These are phyloP conservation scores for Truncatella angustata DNA, from an alignment of 2,329 filamentous ascomycete species.

Conservation along the genomic window DNA sequence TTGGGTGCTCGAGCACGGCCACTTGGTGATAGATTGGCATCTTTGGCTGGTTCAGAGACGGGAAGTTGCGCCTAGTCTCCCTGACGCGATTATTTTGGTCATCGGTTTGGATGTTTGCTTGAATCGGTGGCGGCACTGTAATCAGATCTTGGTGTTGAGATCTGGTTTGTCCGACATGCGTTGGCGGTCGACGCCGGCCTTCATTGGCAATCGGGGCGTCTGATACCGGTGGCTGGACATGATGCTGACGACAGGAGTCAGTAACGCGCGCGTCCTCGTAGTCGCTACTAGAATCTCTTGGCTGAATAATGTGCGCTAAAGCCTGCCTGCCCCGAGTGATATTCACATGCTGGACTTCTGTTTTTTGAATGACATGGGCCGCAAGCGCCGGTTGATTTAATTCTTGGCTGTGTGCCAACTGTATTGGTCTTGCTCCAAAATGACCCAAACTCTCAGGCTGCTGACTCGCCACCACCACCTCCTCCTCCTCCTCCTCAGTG, in stretches of 20 bases:
- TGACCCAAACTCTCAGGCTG: slow-evolving; percentile 18
- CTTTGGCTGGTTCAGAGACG: background rate
- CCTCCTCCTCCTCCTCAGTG: slow-evolving; percentile 16
- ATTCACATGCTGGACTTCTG: background rate
- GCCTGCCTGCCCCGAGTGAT: slow-evolving; percentile 3
- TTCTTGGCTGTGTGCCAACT: background rate
- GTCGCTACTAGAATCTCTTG: slow-evolving; percentile 11
- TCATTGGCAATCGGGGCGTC: slow-evolving; percentile 7
- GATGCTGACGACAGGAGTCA: background rate
- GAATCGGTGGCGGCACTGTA: background rate
- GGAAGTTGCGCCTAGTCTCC: background rate
- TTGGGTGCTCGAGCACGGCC: background rate
- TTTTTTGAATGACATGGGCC: background rate
- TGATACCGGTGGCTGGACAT: background rate
- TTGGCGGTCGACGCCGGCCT: slow-evolving; percentile 9
- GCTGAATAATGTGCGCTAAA: background rate
- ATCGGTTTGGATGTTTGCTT: background rate
- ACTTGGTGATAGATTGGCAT: background rate
- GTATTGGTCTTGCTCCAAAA: background rate
- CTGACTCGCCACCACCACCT: slow-evolving; percentile 14
- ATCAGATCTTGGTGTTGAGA: background rate
- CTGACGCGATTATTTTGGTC: background rate
- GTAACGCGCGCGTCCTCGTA: background rate
- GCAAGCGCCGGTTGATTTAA: background rate
- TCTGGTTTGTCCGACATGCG: background rate